These are phyloP conservation scores for Angophora floribunda DNA, from an alignment of 345 rosid species.

Conservation along the genomic window DNA sequence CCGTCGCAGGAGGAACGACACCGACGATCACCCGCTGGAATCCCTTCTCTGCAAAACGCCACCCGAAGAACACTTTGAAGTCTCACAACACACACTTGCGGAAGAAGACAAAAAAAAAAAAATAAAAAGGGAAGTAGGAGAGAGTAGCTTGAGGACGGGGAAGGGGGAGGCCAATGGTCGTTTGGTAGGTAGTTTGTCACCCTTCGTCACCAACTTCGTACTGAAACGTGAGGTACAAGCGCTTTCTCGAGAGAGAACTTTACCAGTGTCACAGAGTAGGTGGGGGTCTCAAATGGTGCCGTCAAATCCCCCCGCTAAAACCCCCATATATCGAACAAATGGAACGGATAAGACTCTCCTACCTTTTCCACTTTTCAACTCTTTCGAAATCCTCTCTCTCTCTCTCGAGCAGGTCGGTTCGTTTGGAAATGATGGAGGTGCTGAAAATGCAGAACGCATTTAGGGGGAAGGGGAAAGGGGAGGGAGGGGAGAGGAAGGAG, in stretches of 20 bases:
- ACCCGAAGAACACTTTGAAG: not conserved
- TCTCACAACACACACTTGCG: not conserved
- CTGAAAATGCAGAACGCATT: not conserved
- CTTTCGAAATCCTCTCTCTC: not conserved
- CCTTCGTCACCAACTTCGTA: not conserved
- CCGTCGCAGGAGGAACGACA: slow-evolving; percentile 65
- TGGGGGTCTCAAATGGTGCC: not conserved
- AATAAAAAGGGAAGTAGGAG: not conserved
- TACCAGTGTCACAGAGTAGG: accelerated
- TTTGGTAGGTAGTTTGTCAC: not conserved
- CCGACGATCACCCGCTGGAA: slow-evolving; percentile 6
- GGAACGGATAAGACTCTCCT: accelerated
- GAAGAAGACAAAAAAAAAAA: not conserved
- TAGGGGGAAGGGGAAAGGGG: no score
- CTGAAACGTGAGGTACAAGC: not conserved
- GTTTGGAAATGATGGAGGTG: not conserved
- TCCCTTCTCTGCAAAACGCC: not conserved
- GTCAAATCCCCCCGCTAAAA: not conserved
- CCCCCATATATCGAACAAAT: accelerated
- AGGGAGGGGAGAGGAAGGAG: not conserved
- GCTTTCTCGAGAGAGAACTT: not conserved
- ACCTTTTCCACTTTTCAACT: not conserved
- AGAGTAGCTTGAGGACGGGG: not conserved
- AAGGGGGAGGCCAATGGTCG: accelerated
- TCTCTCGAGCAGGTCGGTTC: not conserved